phyloP scores from a whole-genome alignment of 305 asterid species.

The Fraxinus ornus region DNA sequence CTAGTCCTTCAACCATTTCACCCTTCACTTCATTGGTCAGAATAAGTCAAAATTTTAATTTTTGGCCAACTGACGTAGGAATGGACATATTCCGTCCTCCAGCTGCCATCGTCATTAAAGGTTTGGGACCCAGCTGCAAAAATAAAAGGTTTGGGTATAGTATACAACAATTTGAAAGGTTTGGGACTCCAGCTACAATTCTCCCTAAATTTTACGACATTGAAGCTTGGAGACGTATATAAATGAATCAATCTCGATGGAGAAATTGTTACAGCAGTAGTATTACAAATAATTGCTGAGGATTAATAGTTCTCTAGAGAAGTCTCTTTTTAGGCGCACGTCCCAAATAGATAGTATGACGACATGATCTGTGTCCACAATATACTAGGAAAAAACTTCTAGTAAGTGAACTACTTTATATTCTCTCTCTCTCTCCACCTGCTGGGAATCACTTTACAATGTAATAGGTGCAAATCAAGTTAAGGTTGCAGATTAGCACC shows the following conservation, averaged over 20 bases:
- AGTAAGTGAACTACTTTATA: neutral
- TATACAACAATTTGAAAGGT: no score
- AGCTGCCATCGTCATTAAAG: no score
- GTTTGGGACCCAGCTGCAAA: no score
- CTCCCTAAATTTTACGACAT: neutral
- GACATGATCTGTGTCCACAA: neutral
- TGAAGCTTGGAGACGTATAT: neutral
- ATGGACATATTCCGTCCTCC: no score
- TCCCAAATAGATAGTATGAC: neutral
- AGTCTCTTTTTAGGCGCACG: neutral
- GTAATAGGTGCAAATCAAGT: neutral
- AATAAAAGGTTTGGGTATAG: no score
- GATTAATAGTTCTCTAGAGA: neutral
- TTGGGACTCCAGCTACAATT: no score
- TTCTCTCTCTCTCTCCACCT: neutral
- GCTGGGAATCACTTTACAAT: neutral
- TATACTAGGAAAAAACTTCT: neutral
- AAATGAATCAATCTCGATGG: neutral
- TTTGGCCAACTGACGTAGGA: no score
- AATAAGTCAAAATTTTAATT: no score
- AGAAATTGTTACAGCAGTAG: neutral
- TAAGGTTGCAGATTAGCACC: neutral
- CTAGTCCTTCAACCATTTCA: no score
- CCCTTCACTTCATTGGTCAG: no score
- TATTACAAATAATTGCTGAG: neutral